These are phyloP conservation scores for Carnegiea gigantea DNA, from an alignment of 179 eudicot genomes.

Conservation along the genomic window DNA sequence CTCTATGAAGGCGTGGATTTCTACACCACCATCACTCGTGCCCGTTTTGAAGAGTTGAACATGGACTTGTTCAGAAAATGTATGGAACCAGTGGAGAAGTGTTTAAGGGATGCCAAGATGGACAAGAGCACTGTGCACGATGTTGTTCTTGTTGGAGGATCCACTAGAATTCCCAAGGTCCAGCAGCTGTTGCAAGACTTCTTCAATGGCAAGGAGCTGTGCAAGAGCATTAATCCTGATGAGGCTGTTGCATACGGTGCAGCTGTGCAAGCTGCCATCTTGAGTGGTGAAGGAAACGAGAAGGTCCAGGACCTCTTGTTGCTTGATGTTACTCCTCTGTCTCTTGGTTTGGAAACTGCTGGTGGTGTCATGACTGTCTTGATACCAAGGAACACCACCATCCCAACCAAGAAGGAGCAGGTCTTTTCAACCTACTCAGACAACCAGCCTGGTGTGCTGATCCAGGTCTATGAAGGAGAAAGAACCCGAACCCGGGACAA, in stretches of 20 bases:
- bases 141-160: slow-evolving; percentile 60
- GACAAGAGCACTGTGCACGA: slow-evolving; percentile 52
- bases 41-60: slow-evolving; percentile 52
- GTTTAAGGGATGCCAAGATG: slow-evolving; percentile 58
- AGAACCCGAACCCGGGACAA: slow-evolving; percentile 38
- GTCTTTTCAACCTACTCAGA: slow-evolving; percentile 40
- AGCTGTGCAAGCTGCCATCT: slow-evolving; percentile 43
- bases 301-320: slow-evolving; percentile 37
- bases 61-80: slow-evolving; percentile 57
- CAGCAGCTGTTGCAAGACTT: slow-evolving; percentile 51
- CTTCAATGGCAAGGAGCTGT: slow-evolving; percentile 62
- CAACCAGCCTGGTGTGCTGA: slow-evolving; percentile 42
- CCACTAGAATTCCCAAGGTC: slow-evolving; percentile 57
- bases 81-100: slow-evolving; percentile 58
- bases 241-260: slow-evolving; percentile 49
- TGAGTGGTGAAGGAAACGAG: slow-evolving; percentile 40
- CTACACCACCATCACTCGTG: slow-evolving; percentile 49
- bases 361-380: slow-evolving; percentile 42
- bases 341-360: slow-evolving; percentile 40
- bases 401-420: slow-evolving; percentile 42
- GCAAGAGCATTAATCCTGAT: slow-evolving; percentile 54
- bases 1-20: slow-evolving; percentile 49
- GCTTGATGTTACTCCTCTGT: slow-evolving; percentile 39
- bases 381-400: slow-evolving; percentile 42
- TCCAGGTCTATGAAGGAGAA: slow-evolving; percentile 44